Conservation (phyloP, 2,329 filamentous ascomycete species). For the Cercospora zeae-maydis region DNA sequence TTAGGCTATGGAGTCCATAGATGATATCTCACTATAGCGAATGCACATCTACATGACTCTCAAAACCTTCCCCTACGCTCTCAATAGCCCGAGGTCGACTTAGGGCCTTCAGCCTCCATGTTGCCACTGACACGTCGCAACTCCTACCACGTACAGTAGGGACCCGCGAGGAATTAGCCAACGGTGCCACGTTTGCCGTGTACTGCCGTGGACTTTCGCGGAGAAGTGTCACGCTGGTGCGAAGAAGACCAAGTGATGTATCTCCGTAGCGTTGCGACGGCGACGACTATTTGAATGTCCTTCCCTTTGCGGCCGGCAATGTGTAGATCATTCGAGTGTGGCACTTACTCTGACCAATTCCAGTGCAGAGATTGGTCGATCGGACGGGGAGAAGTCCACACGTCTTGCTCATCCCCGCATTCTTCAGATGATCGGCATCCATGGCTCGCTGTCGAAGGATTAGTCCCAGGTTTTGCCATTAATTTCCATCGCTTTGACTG, state of each 20-base stretch:
- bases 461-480: background rate
- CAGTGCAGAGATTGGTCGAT: background rate
- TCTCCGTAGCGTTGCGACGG: background rate
- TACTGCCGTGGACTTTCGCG: background rate
- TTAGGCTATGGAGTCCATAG: background rate
- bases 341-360: background rate
- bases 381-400: background rate
- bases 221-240: background rate
- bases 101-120: background rate
- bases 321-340: background rate
- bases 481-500: background rate
- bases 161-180: background rate
- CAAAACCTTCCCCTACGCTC: background rate
- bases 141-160: background rate
- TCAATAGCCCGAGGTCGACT: background rate
- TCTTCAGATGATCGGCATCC: background rate
- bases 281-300: background rate
- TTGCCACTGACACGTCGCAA: background rate
- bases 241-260: background rate
- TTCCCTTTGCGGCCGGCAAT: background rate
- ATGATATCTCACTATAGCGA: background rate
- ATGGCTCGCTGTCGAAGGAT: background rate
- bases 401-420: background rate
- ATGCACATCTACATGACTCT: background rate
- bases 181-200: background rate